Percentiles rank a stretch among this genome's conserved stretches.
Conservation (phyloP, 73 alveolate species). For the Tetrahymena borealis region DNA sequence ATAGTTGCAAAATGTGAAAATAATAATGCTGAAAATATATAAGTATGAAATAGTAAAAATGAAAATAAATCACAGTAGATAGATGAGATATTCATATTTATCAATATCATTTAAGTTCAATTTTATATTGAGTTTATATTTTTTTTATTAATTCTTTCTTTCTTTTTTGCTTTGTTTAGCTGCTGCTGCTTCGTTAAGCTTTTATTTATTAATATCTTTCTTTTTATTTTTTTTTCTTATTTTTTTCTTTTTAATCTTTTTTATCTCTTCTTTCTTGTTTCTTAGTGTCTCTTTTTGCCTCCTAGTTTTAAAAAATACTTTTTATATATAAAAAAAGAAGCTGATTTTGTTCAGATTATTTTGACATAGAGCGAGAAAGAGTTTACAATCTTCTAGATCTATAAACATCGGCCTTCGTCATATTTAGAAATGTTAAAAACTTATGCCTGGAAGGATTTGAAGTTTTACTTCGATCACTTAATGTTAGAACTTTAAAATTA, state of each 20-base stretch:
- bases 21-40: no score
- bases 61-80: no score
- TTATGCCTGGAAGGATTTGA: neutral
- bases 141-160: no score
- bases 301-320: neutral
- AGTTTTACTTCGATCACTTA: neutral
- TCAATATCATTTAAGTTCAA: no score
- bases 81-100: no score
- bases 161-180: no score
- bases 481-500: neutral
- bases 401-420: conserved; percentile 1
- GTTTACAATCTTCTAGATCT: neutral
- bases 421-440: neutral
- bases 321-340: neutral
- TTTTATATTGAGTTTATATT: no score
- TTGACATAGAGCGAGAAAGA: conserved; percentile 3
- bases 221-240: neutral
- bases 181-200: neutral
- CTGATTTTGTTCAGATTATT: neutral
- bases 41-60: no score
- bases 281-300: neutral
- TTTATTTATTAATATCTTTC: neutral
- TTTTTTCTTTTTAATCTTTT: neutral
- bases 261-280: neutral
- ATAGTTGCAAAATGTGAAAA: no score